A percentile compares a stretch with the other conserved stretches of the same genome.
Conservation (phyloP, 208 protist species). For the Angomonas desouzai region DNA sequence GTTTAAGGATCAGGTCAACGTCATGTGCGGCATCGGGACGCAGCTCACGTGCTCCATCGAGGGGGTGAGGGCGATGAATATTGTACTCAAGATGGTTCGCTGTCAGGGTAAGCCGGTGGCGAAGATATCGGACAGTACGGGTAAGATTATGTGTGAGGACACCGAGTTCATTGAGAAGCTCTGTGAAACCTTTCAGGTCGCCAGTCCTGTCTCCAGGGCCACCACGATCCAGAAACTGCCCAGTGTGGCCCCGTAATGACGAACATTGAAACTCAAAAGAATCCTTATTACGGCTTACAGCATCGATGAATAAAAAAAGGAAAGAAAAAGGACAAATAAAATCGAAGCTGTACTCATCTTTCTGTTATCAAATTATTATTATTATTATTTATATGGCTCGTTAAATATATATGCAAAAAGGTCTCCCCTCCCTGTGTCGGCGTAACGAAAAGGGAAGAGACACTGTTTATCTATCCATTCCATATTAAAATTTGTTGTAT, state of each 20-base stretch:
- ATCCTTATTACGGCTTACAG: too few species aligned
- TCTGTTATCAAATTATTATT: too few species aligned
- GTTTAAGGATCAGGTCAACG: slow-evolving; percentile 54
- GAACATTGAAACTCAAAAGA: too few species aligned
- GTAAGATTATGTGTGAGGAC: slow-evolving; percentile 75
- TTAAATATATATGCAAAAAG: too few species aligned
- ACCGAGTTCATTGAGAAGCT: slow-evolving; percentile 53
- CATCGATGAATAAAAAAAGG: too few species aligned
- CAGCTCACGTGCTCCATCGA: slow-evolving; percentile 83
- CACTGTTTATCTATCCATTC: too few species aligned
- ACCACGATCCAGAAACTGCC: neutral
- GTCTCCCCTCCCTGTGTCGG: too few species aligned
- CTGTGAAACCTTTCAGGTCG: slow-evolving; percentile 54
- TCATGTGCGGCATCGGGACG: slow-evolving; percentile 84
- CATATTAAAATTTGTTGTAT: too few species aligned
- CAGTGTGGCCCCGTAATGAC: neutral
- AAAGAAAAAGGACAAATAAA: too few species aligned
- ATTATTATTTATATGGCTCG: too few species aligned
- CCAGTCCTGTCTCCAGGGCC: slow-evolving; percentile 4
- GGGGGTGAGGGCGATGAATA: slow-evolving; percentile 68
- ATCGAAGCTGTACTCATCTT: too few species aligned
- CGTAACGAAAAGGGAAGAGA: too few species aligned
- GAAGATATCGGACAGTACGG: slow-evolving; percentile 84
- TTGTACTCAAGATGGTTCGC: slow-evolving; percentile 89
- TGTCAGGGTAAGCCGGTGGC: slow-evolving; percentile 83